phyloP scores from a whole-genome alignment of 768 basidiomycete genomes.

The Dictyophora rubrovolvata region DNA sequence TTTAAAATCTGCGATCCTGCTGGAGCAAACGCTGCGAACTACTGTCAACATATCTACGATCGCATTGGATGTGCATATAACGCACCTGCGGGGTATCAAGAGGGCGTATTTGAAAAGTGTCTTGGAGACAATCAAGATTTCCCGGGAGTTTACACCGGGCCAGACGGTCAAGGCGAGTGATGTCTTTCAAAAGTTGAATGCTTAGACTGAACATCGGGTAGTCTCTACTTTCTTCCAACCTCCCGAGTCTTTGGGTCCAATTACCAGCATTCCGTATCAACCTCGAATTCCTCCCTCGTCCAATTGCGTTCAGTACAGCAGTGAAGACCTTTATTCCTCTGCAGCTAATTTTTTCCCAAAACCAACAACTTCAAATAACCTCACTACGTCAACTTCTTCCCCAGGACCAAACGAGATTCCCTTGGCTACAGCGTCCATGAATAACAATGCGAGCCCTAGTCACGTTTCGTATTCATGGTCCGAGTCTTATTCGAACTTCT shows the following conservation, averaged over 20 bases:
- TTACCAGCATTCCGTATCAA: conserved; percentile 34
- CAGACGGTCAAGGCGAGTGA: conserved; percentile 22
- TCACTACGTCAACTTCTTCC: neutral
- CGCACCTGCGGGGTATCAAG: conserved; percentile 50
- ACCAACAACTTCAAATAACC: neutral
- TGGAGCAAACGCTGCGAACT: conserved; percentile 36
- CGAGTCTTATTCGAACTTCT: no score
- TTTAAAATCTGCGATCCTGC: conserved; percentile 61
- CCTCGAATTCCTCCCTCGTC: conserved; percentile 31
- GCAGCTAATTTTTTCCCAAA: conserved; percentile 5
- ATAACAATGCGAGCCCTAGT: neutral
- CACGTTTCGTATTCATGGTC: no score
- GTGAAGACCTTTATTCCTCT: conserved; percentile 24
- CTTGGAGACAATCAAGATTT: conserved; percentile 52
- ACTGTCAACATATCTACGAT: conserved; percentile 65
- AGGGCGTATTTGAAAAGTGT: conserved; percentile 56
- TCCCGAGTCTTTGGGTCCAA: conserved; percentile 35
- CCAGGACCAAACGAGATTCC: neutral
- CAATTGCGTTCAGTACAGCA: conserved; percentile 31
- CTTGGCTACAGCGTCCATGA: neutral
- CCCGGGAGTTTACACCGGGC: conserved; percentile 39
- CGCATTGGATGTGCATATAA: conserved; percentile 70
- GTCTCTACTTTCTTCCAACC: conserved; percentile 38
- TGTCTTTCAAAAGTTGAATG: neutral
- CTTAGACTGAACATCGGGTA: neutral